Evolutionary conservation across 495 filamentous ascomycete genomes (phyloP).

Genomic region (Penicillium nucicola): DNA sequence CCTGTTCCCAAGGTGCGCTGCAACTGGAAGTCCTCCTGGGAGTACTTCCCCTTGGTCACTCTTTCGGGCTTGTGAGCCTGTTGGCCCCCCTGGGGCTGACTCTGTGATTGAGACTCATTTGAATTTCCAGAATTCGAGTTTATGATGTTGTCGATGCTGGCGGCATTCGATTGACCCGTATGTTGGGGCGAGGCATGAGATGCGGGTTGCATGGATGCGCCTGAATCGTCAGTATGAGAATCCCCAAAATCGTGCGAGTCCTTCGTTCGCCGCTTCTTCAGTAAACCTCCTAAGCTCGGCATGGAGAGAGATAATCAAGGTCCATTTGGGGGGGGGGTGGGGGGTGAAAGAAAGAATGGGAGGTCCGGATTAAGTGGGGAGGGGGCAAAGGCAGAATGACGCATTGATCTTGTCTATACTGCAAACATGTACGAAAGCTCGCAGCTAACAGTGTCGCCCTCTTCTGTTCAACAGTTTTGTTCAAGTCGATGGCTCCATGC

Average conservation of each 20-base stretch:
- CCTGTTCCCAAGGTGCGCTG: conserved; percentile 91
- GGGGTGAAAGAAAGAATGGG: conserved; percentile 4
- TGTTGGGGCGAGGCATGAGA: conserved; percentile 30
- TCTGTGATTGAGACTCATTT: conserved; percentile 9
- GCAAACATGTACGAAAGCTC: too few relatives aligned
- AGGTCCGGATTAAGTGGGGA: conserved; percentile 24
- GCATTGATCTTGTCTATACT: conserved; percentile 25
- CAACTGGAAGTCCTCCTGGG: conserved; percentile 81
- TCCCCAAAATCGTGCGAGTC: conserved; percentile 56
- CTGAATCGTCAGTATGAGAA: conserved; percentile 34
- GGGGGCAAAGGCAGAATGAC: conserved; percentile 28
- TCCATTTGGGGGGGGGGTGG: too few relatives aligned
- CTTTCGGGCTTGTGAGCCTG: conserved; percentile 41
- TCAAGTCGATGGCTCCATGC: too few relatives aligned
- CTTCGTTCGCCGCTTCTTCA: conserved; percentile 98
- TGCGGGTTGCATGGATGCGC: conserved; percentile 43
- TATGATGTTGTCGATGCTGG: conserved; percentile 46
- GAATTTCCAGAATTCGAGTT: conserved; percentile 22
- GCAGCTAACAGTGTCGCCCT: too few relatives aligned
- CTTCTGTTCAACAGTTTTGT: too few relatives aligned
- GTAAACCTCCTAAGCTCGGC: conserved; percentile 62
- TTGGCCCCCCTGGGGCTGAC: conserved; percentile 11
- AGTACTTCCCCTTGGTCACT: conserved; percentile 96
- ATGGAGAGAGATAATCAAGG: conserved; percentile 30
- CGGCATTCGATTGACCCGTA: conserved; percentile 32